These are phyloP conservation scores for Macadamia integrifolia DNA, from an alignment of 164 flowering plant genomes.

Conservation along the genomic window DNA sequence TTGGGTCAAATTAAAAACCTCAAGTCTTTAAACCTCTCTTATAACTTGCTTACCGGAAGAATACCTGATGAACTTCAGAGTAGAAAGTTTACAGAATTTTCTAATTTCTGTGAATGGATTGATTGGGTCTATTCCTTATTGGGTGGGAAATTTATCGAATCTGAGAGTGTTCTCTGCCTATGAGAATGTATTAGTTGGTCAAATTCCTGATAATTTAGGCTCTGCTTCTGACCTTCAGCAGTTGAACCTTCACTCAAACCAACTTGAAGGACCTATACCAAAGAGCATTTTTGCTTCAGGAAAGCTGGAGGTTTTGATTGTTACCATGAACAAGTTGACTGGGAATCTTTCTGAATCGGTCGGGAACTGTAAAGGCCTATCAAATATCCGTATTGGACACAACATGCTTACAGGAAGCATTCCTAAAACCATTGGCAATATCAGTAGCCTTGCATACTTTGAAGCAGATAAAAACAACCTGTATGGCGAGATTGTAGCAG, in stretches of 20 bases:
- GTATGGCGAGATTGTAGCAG: constrained; percentile 73
- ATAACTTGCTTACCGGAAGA: constrained; percentile 49
- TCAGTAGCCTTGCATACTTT: constrained; percentile 77
- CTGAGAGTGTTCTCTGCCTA: constrained; percentile 77
- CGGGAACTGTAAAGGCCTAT: constrained; percentile 68
- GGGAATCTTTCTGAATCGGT: constrained; percentile 60
- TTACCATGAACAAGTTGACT: constrained; percentile 64
- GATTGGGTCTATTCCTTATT: constrained; percentile 72
- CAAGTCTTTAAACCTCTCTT: constrained; percentile 68
- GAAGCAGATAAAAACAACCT: constrained; percentile 79
- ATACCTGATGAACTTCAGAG: constrained; percentile 63
- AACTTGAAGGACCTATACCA: constrained; percentile 75
- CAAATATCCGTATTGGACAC: constrained; percentile 78
- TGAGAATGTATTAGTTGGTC: constrained; percentile 69
- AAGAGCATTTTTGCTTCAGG: constrained; percentile 63
- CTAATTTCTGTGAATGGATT: constrained; percentile 61
- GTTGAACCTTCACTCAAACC: constrained; percentile 88
- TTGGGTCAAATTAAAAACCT: constrained; percentile 61
- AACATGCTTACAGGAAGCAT: constrained; percentile 66
- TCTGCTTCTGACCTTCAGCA: constrained; percentile 46
- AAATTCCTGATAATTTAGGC: constrained; percentile 68
- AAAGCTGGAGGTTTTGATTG: constrained; percentile 62
- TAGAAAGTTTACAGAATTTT: constrained; percentile 48
- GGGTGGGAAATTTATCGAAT: constrained; percentile 71
- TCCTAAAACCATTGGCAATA: constrained; percentile 69